Conservation (phyloP, 768 basidiomycete species). For the Asterophora parasitica region DNA sequence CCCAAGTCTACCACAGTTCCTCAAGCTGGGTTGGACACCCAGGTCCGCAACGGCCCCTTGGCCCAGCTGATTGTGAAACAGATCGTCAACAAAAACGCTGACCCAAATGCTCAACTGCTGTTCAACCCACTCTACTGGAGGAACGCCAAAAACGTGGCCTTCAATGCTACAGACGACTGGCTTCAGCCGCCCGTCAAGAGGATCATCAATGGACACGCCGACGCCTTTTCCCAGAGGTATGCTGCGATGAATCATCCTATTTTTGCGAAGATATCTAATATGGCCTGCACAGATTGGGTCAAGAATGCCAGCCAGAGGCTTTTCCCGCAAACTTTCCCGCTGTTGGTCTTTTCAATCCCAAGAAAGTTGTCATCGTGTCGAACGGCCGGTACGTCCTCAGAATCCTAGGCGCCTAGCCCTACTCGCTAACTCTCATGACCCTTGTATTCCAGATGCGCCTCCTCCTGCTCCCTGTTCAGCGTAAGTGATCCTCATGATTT, state of each 20-base stretch:
- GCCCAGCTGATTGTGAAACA: no score
- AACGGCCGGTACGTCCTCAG: slow-evolving; percentile 40
- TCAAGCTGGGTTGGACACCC: no score
- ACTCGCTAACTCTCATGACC: background rate
- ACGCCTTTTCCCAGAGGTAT: slow-evolving; percentile 48
- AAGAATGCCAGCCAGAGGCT: slow-evolving; percentile 37
- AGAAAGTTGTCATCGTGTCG: slow-evolving; percentile 48
- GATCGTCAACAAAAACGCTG: slow-evolving; percentile 35
- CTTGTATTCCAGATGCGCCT: slow-evolving; percentile 34
- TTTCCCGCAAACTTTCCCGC: slow-evolving; percentile 30
- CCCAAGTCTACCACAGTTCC: no score
- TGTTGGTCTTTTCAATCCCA: slow-evolving; percentile 42
- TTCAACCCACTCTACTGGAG: slow-evolving; percentile 49
- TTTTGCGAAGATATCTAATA: background rate
- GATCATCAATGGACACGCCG: slow-evolving; percentile 42
- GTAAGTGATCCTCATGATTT: slow-evolving; percentile 24
- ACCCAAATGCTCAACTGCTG: slow-evolving; percentile 39
- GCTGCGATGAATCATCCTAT: background rate
- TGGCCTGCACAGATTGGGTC: slow-evolving; percentile 31
- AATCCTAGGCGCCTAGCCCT: background rate
- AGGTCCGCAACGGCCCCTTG: no score
- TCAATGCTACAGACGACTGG: slow-evolving; percentile 42
- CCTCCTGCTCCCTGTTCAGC: slow-evolving; percentile 44
- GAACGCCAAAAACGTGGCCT: slow-evolving; percentile 41
- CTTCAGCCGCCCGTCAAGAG: slow-evolving; percentile 36